Conservation (phyloP, 768 basidiomycete genomes). For the Phlebiopsis gigantea region DNA sequence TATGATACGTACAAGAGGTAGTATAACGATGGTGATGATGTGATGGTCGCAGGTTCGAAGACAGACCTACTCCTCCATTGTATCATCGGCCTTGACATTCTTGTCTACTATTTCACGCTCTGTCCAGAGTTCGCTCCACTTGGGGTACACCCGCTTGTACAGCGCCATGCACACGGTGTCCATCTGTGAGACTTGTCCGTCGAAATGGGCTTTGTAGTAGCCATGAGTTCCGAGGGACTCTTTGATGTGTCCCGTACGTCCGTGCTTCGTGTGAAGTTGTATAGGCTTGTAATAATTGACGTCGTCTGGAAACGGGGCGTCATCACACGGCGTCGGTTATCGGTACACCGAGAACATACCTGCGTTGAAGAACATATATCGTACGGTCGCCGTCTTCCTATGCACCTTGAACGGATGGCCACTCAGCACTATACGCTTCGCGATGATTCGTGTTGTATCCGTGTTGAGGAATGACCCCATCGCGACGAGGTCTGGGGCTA, state of each 20-base stretch:
- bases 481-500: slow-evolving; percentile 82
- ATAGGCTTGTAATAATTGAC: slow-evolving; percentile 91
- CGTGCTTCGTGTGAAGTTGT: slow-evolving; percentile 88
- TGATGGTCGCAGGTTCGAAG: background rate
- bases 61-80: slow-evolving; percentile 23
- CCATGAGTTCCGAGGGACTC: slow-evolving; percentile 96
- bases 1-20: too few relatives aligned
- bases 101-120: slow-evolving; percentile 3
- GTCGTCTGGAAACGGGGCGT: slow-evolving; percentile 49
- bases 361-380: slow-evolving; percentile 97
- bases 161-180: slow-evolving; percentile 94
- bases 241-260: slow-evolving; percentile 81
- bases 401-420: slow-evolving; percentile 97
- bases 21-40: too few relatives aligned
- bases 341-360: slow-evolving; percentile 33
- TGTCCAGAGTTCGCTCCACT: slow-evolving; percentile 64
- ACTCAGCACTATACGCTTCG: slow-evolving; percentile 92
- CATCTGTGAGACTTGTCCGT: slow-evolving; percentile 92
- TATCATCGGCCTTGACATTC: slow-evolving; percentile 11
- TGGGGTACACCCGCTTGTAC: slow-evolving; percentile 93
- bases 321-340: slow-evolving; percentile 3
- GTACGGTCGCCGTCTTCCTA: slow-evolving; percentile 93
- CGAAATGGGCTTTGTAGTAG: slow-evolving; percentile 93
- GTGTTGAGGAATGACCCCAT: slow-evolving; percentile 84
- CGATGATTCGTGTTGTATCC: slow-evolving; percentile 86